Conservation (phyloP, 352 stramenopile species). For the Phytopythium cucurbitacearum region DNA sequence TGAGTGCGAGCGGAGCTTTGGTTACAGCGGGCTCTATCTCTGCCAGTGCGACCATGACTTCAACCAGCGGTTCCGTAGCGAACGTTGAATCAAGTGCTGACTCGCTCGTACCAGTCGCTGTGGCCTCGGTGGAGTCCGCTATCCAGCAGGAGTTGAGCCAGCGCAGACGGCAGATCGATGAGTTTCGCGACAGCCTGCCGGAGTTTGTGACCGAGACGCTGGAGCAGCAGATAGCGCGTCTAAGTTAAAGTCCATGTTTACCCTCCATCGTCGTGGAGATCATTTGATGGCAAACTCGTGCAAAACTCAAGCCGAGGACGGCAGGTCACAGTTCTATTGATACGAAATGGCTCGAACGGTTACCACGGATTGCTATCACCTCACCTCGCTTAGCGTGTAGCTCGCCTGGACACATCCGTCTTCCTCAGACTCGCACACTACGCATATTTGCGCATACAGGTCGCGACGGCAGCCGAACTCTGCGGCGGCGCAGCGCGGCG, state of each 20-base stretch:
- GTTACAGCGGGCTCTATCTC: too few relatives aligned
- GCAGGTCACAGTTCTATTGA: too few relatives aligned
- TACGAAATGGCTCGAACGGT: too few relatives aligned
- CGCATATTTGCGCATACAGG: conserved; percentile 51
- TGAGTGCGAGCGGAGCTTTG: background rate
- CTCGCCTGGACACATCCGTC: conserved; percentile 13
- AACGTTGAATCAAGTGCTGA: conserved; percentile 2
- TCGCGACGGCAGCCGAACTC: conserved; percentile 44
- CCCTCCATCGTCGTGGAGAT: background rate
- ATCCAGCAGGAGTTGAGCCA: conserved; percentile 25
- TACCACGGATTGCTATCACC: background rate
- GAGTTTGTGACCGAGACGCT: conserved; percentile 17
- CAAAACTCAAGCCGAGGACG: background rate
- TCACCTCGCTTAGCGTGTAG: conserved; percentile 4
- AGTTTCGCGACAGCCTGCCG: conserved; percentile 24
- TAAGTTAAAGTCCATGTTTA: conserved; percentile 12
- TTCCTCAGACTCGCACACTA: conserved; percentile 14
- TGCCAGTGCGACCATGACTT: background rate
- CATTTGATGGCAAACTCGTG: background rate
- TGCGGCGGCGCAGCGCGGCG: conserved; percentile 20
- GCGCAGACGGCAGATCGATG: conserved; percentile 19
- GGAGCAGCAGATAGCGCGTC: conserved; percentile 14
- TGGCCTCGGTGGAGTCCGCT: conserved; percentile 18
- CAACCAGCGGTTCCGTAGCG: background rate
- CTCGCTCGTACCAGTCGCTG: conserved; percentile 15